These are phyloP conservation scores for Lasiodiplodia gonubiensis DNA, from an alignment of 2,329 filamentous ascomycete genomes.

Conservation along the genomic window DNA sequence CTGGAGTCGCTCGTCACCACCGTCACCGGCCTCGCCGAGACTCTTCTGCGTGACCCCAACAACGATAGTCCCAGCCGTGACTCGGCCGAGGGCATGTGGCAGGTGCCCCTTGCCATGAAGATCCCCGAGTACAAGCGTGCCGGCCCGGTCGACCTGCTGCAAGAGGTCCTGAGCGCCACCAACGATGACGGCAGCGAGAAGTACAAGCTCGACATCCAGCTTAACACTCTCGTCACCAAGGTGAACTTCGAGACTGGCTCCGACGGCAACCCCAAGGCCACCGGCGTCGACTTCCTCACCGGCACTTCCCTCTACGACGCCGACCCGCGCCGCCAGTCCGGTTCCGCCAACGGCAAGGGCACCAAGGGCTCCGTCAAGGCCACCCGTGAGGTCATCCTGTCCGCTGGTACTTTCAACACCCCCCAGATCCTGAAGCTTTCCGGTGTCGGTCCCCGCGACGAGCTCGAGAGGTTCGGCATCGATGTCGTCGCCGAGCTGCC, in stretches of 20 bases:
- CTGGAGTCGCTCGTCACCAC: constrained; percentile 37
- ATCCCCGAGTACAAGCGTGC: constrained; percentile 51
- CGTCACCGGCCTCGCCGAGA: constrained; percentile 49
- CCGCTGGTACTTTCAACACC: constrained; percentile 64
- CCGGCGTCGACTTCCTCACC: constrained; percentile 51
- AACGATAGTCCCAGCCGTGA: constrained; percentile 43
- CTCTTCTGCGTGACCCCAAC: constrained; percentile 60
- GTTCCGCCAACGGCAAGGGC: constrained; percentile 39
- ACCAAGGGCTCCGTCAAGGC: constrained; percentile 50
- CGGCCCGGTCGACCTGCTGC: constrained; percentile 62
- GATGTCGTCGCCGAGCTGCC: constrained; percentile 60
- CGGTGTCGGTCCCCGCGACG: constrained; percentile 63
- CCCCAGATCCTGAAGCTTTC: constrained; percentile 69
- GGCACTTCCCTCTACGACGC: constrained; percentile 49
- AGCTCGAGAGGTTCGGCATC: constrained; percentile 62
- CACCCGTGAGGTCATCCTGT: constrained; percentile 54
- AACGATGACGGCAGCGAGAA: constrained; percentile 44
- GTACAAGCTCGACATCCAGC: constrained; percentile 63
- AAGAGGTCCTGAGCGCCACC: constrained; percentile 50
- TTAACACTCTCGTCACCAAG: constrained; percentile 70
- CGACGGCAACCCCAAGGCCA: constrained; percentile 36
- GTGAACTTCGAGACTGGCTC: constrained; percentile 69
- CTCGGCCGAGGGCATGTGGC: constrained; percentile 56
- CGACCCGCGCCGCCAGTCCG: constrained; percentile 38
- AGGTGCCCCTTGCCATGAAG: constrained; percentile 59